These are phyloP conservation scores for Penicillium sclerotiorum DNA, from an alignment of 2,329 filamentous ascomycete species.

Conservation along the genomic window DNA sequence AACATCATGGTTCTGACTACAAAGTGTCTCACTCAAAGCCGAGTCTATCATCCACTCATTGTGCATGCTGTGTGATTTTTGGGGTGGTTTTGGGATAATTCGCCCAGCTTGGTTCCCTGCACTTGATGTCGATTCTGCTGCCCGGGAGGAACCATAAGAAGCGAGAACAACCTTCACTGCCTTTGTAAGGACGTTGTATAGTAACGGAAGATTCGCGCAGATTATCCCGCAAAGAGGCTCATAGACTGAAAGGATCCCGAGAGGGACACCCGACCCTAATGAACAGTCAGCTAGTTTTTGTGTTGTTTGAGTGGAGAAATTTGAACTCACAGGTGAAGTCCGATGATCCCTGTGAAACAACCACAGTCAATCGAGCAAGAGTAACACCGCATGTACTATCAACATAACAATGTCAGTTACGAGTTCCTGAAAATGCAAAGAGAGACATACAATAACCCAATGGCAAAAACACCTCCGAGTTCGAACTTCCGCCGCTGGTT, in stretches of 20 bases:
- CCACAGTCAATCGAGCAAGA: constrained; percentile 5
- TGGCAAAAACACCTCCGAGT: constrained; percentile 15
- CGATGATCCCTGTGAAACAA: constrained; percentile 4
- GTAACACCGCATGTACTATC: constrained; percentile 2
- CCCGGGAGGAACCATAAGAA: not conserved
- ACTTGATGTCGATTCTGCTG: not conserved
- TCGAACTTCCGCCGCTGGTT: constrained; percentile 12
- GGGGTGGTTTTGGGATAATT: not conserved
- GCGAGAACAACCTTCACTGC: not conserved
- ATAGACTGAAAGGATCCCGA: constrained; percentile 5
- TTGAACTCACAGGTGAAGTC: constrained; percentile 4
- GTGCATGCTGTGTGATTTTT: not conserved
- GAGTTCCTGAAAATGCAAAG: not conserved
- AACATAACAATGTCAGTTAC: no score
- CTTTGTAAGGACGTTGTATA: not conserved
- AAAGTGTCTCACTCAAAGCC: no score
- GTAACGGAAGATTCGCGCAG: constrained; percentile 5
- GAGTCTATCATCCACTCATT: not conserved
- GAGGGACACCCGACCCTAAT: constrained; percentile 7
- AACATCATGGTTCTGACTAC: no score
- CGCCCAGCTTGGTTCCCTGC: not conserved
- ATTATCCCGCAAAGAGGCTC: constrained; percentile 6
- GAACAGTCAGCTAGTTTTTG: not conserved
- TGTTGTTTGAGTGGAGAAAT: not conserved
- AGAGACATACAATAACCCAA: constrained; percentile 9